phyloP scores from a whole-genome alignment of 768 basidiomycete species.

The Termitomyces sp. region DNA sequence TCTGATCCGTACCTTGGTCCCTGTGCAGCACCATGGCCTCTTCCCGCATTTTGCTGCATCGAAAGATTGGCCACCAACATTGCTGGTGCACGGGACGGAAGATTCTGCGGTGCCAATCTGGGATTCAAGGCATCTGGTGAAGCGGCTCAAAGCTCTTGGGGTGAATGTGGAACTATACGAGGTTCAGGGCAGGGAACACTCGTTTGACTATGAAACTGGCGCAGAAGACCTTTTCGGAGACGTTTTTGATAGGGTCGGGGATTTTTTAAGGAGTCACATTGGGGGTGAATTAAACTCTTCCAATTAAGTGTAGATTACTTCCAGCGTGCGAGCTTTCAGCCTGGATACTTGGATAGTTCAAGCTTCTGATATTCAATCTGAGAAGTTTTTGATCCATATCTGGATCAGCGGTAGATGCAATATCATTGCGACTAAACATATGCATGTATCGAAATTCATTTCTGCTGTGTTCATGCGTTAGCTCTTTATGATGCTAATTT shows the following conservation, averaged over 20 bases:
- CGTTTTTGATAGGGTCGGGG: conserved; percentile 33
- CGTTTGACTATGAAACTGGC: conserved; percentile 48
- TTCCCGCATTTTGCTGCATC: conserved; percentile 44
- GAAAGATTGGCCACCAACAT: conserved; percentile 40
- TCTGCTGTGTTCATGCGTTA: too few species aligned
- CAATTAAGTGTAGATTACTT: not conserved
- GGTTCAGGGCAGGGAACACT: conserved; percentile 41
- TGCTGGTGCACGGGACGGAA: conserved; percentile 44
- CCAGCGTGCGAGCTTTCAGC: not conserved
- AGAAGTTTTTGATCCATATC: not conserved
- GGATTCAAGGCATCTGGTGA: conserved; percentile 37
- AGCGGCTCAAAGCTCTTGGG: conserved; percentile 26
- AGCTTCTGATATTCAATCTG: not conserved
- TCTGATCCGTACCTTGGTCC: conserved; percentile 21
- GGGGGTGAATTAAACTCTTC: not conserved
- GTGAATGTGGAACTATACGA: conserved; percentile 25
- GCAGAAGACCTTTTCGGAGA: conserved; percentile 39
- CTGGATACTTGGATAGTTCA: not conserved
- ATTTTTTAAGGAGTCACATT: conserved; percentile 28
- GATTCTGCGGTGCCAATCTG: conserved; percentile 43
- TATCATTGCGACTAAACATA: not conserved
- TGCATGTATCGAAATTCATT: too few species aligned
- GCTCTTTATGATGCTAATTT: not conserved
- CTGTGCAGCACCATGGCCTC: conserved; percentile 27
- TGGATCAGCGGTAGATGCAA: not conserved